Base-by-base conservation (phyloP, 2,329 filamentous ascomycete genomes). In the Thermoascus crustaceus region DNA sequence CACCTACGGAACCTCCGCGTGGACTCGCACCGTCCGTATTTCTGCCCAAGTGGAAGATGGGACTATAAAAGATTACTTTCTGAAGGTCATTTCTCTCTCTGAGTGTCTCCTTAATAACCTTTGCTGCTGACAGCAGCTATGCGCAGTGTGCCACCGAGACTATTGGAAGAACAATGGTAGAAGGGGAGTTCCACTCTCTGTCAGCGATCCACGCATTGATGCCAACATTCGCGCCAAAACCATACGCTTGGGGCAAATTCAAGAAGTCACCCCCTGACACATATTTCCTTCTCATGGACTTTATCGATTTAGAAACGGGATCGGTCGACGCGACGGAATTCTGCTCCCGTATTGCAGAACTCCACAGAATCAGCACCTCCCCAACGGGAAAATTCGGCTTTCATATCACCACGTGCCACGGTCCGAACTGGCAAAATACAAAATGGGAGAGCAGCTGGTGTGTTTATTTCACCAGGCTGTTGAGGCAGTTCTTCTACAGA, bases 341-440 rank as follows among this genome's bases (percentile, higher is more conserved):
- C 21, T 38, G 48, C 14, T 7, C 40, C 36, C 30, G 46, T 14
- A 34, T 57, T 25, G 47, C 45, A 13, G 32, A 46, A 11, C 47
- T 58, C 10, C 54, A 58, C 39, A 31, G 33, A 16, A 45, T 31
- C 4, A 55, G 50, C 26, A 33, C 32, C 10, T 59, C 54, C 10
- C 47, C 48, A 0, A 57, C 50, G 3, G 55, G 55, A 3, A 53
- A 55, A 37, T 65, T 65, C 35, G 63, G 60, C 2, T 66, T 61
- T 35, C 53, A 54, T 13, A 38, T 55, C 16, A 45, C 46, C 3
- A 64, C 58, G 1, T 61, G 46, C 11, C 48, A 53, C 11, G 60
- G 61, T 2, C 43, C 41, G 5, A 42, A 45, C 1, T 38, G 50
- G 7, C 55, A 57, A 27, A 37, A 38, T 18, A 25, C 23, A 3